Base-by-base conservation (phyloP, 768 basidiomycete species). In the Boletus subcaerulescens region DNA sequence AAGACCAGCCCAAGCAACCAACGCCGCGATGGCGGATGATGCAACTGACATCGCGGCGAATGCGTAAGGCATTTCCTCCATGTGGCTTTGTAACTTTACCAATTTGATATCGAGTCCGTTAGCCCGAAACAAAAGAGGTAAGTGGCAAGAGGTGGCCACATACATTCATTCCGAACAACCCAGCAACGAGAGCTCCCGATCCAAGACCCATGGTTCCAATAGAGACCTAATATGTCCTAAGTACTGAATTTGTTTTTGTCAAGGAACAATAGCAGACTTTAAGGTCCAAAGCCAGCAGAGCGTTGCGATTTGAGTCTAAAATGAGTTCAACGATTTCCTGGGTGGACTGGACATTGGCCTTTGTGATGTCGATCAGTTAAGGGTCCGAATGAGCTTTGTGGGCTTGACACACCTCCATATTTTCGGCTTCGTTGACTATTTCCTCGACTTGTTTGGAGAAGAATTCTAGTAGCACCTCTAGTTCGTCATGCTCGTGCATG, bases 291-390 rank as follows among this genome's bases (percentile, higher is more conserved):
- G 92, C 91, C 20, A 98, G 78, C 15, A 98, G 77, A 5, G 89
- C 83, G 64, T 98, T 98, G 45, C 96, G 87, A 74, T 97, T 97
- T 45, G 94, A 90, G 70, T 98, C 96, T 39, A 98, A 79, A 65
- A 98, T 93, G 55, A 98, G 80, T 71, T 98, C 96, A 3, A 96
- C 92, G 50, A 98, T 98, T 73, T 98, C 96, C 76, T 98, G 96
- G 0, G 96, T 98, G 13, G 94, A 93, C 73, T 94, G 90, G 38
- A 98, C 91, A 67, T 98, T 98, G 51, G 80, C 83, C 93, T 44
- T 55, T 42, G 48, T 14, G 11, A 39, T 11, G 45, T 44, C 36
- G 31, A 53, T 65, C 20, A 54, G 47, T 11, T 14, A 29, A 22
- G 18, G 44, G 17, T 38, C 38, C 0, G 8, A 47, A 33, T n/a